Base-by-base conservation (phyloP, 805 yeast genomes). In the fission yeast (Schizosaccharomyces pombe) region DNA sequence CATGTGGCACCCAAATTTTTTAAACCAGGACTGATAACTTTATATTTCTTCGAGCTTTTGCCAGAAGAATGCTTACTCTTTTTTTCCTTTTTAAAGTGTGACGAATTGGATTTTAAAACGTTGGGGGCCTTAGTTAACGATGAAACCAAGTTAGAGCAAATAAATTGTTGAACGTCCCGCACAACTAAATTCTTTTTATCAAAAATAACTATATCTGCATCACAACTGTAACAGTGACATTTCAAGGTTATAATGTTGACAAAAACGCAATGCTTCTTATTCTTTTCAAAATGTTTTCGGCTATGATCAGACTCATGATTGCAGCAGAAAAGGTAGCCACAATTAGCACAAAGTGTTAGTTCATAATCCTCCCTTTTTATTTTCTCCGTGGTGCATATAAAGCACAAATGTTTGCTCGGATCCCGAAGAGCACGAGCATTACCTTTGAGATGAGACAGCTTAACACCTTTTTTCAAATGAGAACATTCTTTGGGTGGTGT, bases 1-100 rank as follows among this genome's bases (percentile, higher is more conserved):
- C 96, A 87, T 0, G 94, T 82, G 62, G 89, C 89, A 1, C 95
- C 95, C 57, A 87, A 69, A 63, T 87, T 87, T 12, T 72, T 70
- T 4, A 87, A 69, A 0, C 97, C 96, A 0, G 86, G 78, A 22
- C 26, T 28, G 26, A 43, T 19, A 12, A 43, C n/a, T n/a, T n/a
- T n/a, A n/a, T n/a, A n/a, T n/a, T n/a, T n/a, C n/a, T n/a, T n/a
- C n/a, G n/a, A n/a, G n/a, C n/a, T n/a, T n/a, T n/a, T n/a, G n/a
- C n/a, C n/a, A n/a, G 37, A 14, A 32, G 8, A 32, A 14, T 32
- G 37, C 37, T 32, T 32, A 9, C 37, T 32, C 14, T 32, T 32
- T 32, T 14, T 32, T 32, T 14, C 14, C 11, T 43, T 43, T 4
- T 11, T 2, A 14, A 16, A 16, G 4, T 14, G 8, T 33, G 39